Conservation (phyloP, 768 basidiomycete genomes). For the Rhizopogon sp. region DNA sequence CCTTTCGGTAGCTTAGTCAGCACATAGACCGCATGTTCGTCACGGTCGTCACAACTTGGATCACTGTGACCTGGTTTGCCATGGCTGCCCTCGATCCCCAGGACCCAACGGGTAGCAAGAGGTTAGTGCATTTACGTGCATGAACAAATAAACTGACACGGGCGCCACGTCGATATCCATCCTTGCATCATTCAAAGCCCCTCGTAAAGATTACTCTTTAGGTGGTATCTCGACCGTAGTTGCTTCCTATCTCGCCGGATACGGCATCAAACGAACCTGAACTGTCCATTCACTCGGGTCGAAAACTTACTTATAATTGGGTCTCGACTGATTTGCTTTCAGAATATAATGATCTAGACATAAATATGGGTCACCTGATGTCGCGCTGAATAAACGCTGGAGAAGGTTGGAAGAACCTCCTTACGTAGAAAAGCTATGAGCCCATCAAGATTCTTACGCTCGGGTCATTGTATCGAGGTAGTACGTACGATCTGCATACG, state of each 20-base stretch:
- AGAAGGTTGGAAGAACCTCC: slow-evolving; percentile 20
- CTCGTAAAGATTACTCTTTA: slow-evolving; percentile 12
- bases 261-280: slow-evolving; percentile 58
- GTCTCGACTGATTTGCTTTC: slow-evolving; percentile 57
- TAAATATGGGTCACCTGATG: slow-evolving; percentile 6
- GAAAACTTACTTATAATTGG: slow-evolving; percentile 54
- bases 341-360: slow-evolving; percentile 43
- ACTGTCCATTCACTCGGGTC: slow-evolving; percentile 38
- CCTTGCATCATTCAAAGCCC: neutral
- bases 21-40: too few relatives aligned
- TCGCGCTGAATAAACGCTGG: slow-evolving; percentile 8
- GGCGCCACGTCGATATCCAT: slow-evolving; percentile 6
- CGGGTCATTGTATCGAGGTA: too few relatives aligned
- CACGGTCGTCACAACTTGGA: too few relatives aligned
- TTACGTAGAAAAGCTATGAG: slow-evolving; percentile 11
- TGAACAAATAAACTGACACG: too few relatives aligned
- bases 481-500: too few relatives aligned
- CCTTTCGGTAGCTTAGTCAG: too few relatives aligned
- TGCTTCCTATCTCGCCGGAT: slow-evolving; percentile 64
- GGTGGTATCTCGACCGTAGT: slow-evolving; percentile 64
- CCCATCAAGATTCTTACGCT: too few relatives aligned
- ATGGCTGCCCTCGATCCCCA: too few relatives aligned
- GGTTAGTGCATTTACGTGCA: too few relatives aligned
- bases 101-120: too few relatives aligned
- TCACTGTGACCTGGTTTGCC: too few relatives aligned